phyloP scores from a whole-genome alignment of 352 stramenopile species.

The Pseudoperonospora humuli region DNA sequence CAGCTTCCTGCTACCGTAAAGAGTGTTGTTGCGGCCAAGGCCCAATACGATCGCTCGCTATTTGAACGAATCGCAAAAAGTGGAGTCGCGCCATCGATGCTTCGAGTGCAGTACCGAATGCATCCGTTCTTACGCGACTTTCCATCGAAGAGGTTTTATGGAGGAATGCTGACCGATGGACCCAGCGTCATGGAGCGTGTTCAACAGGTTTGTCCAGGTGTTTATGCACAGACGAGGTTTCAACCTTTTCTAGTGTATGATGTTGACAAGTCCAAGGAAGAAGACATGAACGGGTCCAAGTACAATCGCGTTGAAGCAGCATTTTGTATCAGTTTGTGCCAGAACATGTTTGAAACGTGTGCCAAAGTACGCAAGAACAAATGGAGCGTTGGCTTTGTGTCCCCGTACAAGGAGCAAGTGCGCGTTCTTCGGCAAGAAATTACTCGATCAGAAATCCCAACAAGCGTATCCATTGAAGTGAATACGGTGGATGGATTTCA shows the following conservation, averaged over 20 bases:
- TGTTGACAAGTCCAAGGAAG: conserved; percentile 64
- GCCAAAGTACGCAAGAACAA: conserved; percentile 52
- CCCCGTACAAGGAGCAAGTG: conserved; percentile 97
- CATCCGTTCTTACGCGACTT: conserved; percentile 97
- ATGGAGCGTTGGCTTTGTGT: conserved; percentile 94
- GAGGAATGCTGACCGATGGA: conserved; percentile 86
- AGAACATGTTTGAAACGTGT: conserved; percentile 52
- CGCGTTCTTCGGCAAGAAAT: conserved; percentile 63
- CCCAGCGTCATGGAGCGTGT: conserved; percentile 73
- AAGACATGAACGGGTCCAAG: conserved; percentile 74
- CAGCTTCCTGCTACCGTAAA: conserved; percentile 95
- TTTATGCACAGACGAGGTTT: conserved; percentile 70
- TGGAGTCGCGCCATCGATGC: conserved; percentile 76
- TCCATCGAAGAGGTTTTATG: conserved; percentile 96
- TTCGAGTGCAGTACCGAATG: conserved; percentile 95
- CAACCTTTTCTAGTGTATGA: conserved; percentile 85
- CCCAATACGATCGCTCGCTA: conserved; percentile 87
- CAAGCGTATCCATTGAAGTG: conserved; percentile 84
- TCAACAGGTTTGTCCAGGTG: conserved; percentile 39
- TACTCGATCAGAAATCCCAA: conserved; percentile 35
- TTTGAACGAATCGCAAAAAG: conserved; percentile 92
- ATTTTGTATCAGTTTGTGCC: conserved; percentile 72
- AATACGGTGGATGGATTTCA: conserved; percentile 98
- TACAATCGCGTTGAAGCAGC: conserved; percentile 69
- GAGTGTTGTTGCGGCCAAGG: conserved; percentile 70